These are phyloP conservation scores for Scedosporium minutisporum DNA, from an alignment of 2,329 filamentous ascomycete genomes.

Conservation along the genomic window DNA sequence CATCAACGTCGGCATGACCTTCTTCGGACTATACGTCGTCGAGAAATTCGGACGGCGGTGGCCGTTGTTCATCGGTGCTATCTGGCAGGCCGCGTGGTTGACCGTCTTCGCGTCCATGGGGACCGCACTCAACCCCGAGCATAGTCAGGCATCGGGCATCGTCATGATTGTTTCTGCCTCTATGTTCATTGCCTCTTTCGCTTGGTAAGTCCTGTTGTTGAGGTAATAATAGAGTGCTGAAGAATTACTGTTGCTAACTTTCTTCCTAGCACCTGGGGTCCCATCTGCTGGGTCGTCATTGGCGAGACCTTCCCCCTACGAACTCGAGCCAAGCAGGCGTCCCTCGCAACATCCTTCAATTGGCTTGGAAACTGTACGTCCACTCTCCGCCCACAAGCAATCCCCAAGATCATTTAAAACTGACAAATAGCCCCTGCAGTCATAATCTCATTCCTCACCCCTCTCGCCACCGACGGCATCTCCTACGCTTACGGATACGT, in stretches of 20 bases:
- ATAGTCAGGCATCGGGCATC: slow-evolving; percentile 42
- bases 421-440: slow-evolving; percentile 23
- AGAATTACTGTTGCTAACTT: not conserved
- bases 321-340: slow-evolving; percentile 44
- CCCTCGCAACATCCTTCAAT: slow-evolving; percentile 43
- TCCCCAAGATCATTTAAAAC: not conserved
- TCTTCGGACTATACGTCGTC: slow-evolving; percentile 58
- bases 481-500: slow-evolving; percentile 57
- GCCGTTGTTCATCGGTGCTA: slow-evolving; percentile 54
- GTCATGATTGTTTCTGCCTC: slow-evolving; percentile 65
- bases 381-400: not conserved
- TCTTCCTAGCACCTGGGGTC: slow-evolving; percentile 49
- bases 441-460: slow-evolving; percentile 58
- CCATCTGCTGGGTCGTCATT: slow-evolving; percentile 59
- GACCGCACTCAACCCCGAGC: slow-evolving; percentile 29
- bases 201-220: slow-evolving; percentile 19
- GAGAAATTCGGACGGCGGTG: slow-evolving; percentile 59
- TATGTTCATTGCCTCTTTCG: slow-evolving; percentile 67
- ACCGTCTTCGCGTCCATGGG: slow-evolving; percentile 54
- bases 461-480: slow-evolving; percentile 52
- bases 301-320: slow-evolving; percentile 56
- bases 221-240: not conserved
- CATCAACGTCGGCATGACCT: slow-evolving; percentile 59
- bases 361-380: slow-evolving; percentile 49
- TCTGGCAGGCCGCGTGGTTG: slow-evolving; percentile 60